Conservation (phyloP, 2,329 filamentous ascomycete genomes). For the Parastagonospora nodorum region DNA sequence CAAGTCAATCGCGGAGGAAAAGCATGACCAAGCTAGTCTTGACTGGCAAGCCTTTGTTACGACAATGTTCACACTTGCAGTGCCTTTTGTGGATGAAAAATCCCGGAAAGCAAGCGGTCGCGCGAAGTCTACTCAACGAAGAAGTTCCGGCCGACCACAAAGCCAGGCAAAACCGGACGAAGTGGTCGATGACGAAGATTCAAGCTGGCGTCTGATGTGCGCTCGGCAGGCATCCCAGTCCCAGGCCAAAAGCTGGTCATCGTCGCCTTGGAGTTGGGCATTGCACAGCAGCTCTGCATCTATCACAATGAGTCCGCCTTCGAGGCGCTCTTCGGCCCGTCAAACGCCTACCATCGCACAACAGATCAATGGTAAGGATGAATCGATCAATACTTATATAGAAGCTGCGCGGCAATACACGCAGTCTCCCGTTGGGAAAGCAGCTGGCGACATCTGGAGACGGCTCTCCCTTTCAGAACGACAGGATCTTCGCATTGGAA, state of each 20-base stretch:
- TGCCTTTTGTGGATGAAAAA: conserved; percentile 42
- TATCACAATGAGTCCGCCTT: conserved; percentile 28
- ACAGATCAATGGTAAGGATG: conserved; percentile 36
- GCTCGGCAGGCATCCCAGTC: conserved; percentile 28
- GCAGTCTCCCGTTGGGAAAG: conserved; percentile 42
- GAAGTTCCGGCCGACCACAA: conserved; percentile 28
- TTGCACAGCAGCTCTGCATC: conserved; percentile 31
- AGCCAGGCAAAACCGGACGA: conserved; percentile 32
- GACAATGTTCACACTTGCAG: conserved; percentile 46
- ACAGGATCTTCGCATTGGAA: conserved; percentile 55
- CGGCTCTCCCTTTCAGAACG: conserved; percentile 55
- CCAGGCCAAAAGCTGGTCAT: conserved; percentile 39
- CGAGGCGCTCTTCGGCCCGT: conserved; percentile 20
- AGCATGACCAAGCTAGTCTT: conserved; percentile 12
- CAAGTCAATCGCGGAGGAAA: conserved; percentile 22
- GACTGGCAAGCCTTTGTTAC: conserved; percentile 50
- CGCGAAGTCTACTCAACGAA: conserved; percentile 25
- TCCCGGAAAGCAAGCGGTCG: conserved; percentile 23
- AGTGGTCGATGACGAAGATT: conserved; percentile 27
- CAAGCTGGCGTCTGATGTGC: conserved; percentile 44
- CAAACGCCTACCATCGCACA: conserved; percentile 22
- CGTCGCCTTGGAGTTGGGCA: conserved; percentile 42
- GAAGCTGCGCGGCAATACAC: conserved; percentile 42
- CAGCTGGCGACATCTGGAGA: conserved; percentile 56
- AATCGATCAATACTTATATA: conserved; percentile 32